Percentiles rank a stretch among this genome's conserved stretches.
phyloP scores from a whole-genome alignment of 345 rosid genomes.

The Durio zibethinus region DNA sequence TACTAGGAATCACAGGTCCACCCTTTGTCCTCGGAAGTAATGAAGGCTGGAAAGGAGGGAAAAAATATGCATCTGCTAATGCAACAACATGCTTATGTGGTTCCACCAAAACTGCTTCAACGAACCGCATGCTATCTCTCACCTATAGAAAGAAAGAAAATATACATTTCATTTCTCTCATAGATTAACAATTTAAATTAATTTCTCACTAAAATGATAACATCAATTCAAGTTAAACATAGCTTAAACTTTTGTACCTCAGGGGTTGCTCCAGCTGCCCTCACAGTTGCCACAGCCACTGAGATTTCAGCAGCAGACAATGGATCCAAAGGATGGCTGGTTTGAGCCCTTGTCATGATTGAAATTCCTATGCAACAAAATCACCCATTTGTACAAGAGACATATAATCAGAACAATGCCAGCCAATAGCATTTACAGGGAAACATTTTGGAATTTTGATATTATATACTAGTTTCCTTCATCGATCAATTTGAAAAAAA shows the following conservation, averaged over 20 bases:
- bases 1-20: slow-evolving; percentile 62
- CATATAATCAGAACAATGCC: neutral
- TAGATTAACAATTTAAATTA: neutral
- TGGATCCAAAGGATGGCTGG: slow-evolving; percentile 77
- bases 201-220: neutral
- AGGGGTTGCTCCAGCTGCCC: slow-evolving; percentile 80
- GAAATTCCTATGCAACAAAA: slow-evolving; percentile 37
- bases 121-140: slow-evolving; percentile 77
- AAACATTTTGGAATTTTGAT: neutral
- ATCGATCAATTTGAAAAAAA: neutral
- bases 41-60: slow-evolving; percentile 84
- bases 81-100: slow-evolving; percentile 73
- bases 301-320: slow-evolving; percentile 75
- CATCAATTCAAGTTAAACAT: neutral
- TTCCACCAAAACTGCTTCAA: slow-evolving; percentile 64
- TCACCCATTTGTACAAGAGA: slow-evolving; percentile 7
- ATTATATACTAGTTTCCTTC: neutral
- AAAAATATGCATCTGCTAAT: slow-evolving; percentile 77
- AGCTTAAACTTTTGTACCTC: slow-evolving; percentile 34
- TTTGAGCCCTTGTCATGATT: slow-evolving; percentile 56
- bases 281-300: slow-evolving; percentile 72
- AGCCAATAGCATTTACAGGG: neutral
- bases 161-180: neutral
- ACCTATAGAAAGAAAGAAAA: slow-evolving; percentile 33
- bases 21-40: slow-evolving; percentile 66